Evolutionary conservation across 1,284 basidiomycete species (phyloP), one percentile per base, ranked within the genome.

Genomic region (Meripilus lineatus): DNA sequence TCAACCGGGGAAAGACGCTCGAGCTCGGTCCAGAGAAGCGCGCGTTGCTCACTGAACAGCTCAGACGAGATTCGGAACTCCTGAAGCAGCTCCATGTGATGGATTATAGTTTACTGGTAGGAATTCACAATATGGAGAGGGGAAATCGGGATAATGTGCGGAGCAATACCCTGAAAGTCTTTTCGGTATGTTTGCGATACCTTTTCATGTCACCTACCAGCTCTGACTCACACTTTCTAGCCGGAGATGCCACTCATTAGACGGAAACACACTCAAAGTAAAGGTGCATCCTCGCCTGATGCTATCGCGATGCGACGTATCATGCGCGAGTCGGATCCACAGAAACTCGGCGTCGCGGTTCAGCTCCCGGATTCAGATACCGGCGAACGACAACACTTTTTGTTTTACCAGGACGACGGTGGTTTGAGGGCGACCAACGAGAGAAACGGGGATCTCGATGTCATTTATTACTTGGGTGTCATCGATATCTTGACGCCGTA

Each of bases 361-460:
- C 75, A 82, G 51, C 69, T 94, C 11, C 90, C 90, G 0, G 75
- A 76, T 38, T 77, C 82, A 49, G 77, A 81, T 49, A 77, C 69
- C 47, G 80, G 79, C 36, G 92, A 96, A 56, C 77, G 90, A 20
- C 77, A 84, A 38, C 80, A 92, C 51, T 93, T 95, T 62, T 64
- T 96, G 28, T 99, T 98, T 67, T 98, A 97, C 61, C 91, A 95
- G 59, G 93, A 99, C 60, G 96, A 99, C 58, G 94, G 94, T 20
- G 95, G 96, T 1, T 65, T 96, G 47, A 79, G 86, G 22, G 91
- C 93, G 21, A 96, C 94, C 13, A 84, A 95, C 62, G 92, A 95
- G 55, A 64, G 62, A 18, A 95, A 98, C 61, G 70, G 77, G 24
- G 67, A 76, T 3, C 67, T 87, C 63, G 81, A 87, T 53, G 80